These are phyloP conservation scores for Mycocentrospora acerina DNA, from an alignment of 2,329 filamentous ascomycete genomes.

Conservation along the genomic window DNA sequence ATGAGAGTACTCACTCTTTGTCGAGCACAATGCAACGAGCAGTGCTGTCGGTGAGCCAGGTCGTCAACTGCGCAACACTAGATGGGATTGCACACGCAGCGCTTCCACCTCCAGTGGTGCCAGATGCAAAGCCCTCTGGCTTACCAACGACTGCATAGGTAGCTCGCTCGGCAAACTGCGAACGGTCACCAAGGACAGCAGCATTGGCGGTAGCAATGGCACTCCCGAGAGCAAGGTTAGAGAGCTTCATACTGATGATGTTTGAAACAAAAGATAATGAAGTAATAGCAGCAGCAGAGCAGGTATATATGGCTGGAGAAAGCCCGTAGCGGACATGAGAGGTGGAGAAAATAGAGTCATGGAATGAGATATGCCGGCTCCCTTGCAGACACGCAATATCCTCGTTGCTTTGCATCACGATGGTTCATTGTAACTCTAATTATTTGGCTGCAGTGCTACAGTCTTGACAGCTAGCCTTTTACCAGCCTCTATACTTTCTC, in stretches of 20 bases:
- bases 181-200: slow-evolving; percentile 12
- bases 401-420: background rate
- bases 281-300: background rate
- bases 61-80: slow-evolving; percentile 57
- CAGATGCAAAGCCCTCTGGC: slow-evolving; percentile 53
- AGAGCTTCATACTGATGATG: slow-evolving; percentile 22
- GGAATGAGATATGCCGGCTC: slow-evolving; percentile 1
- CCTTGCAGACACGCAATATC: background rate
- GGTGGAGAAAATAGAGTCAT: slow-evolving; percentile 3
- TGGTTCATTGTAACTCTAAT: background rate
- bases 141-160: slow-evolving; percentile 35
- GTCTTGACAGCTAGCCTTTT: no score
- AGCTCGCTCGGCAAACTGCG: slow-evolving; percentile 9
- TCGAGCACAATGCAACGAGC: slow-evolving; percentile 60
- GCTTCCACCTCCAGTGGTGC: slow-evolving; percentile 62
- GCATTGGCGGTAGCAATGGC: slow-evolving; percentile 16
- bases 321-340: background rate
- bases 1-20: slow-evolving; percentile 33
- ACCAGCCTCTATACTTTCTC: no score
- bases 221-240: slow-evolving; percentile 18
- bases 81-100: slow-evolving; percentile 57
- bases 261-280: background rate
- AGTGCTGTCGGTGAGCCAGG: slow-evolving; percentile 56
- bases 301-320: background rate
- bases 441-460: background rate